Evolutionary conservation across 2,329 filamentous ascomycete genomes (phyloP), one percentile per base, ranked within the genome.

Genomic region (Cladophialophora immunda): DNA sequence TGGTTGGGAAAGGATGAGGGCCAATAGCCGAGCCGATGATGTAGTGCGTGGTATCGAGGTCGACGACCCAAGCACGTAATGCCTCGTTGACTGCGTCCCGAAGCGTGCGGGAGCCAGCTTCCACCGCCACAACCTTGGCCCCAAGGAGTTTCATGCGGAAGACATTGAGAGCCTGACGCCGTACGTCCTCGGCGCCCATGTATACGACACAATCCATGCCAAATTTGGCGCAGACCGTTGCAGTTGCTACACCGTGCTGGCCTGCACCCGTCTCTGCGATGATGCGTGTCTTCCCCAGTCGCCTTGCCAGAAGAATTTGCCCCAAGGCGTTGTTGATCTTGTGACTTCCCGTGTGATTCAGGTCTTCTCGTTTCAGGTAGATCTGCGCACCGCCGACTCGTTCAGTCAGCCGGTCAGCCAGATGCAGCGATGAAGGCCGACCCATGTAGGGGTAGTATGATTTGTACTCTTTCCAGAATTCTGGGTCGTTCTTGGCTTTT

Each of bases 281-380:
- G 74, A 99, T 98, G 78, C 93, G 91, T 5, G 90, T 97, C 87
- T 99, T 99, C 58, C 95, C 95, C 57, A 99, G 82, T 69, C 93
- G 86, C 73, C 87, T 87, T 1, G 95, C 95, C 45, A 99, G 83
- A 15, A 99, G 86, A 57, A 97, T 89, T 80, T 99, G 95, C 1
- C 95, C 95, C 8, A 99, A 84, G 0, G 95, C 95, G 75, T 99
- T 99, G 85, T 99, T 99, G 85, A 99, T 98, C 87, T 99, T 99
- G 86, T 99, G 95, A 70, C 92, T 96, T 72, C 95, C 95, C 8
- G 95, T 98, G 79, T 99, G 95, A 81, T 98, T 98, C 64, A 98
- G 84, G 78, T 99, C 95, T 81, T 99, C 95, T 74, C 95, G 89
- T 87, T 99, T 99, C 73, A 99, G 83, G 90, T 94, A 99, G 82